Conservation (phyloP, 2,329 filamentous ascomycete genomes). For the Colletotrichum acutatum region DNA sequence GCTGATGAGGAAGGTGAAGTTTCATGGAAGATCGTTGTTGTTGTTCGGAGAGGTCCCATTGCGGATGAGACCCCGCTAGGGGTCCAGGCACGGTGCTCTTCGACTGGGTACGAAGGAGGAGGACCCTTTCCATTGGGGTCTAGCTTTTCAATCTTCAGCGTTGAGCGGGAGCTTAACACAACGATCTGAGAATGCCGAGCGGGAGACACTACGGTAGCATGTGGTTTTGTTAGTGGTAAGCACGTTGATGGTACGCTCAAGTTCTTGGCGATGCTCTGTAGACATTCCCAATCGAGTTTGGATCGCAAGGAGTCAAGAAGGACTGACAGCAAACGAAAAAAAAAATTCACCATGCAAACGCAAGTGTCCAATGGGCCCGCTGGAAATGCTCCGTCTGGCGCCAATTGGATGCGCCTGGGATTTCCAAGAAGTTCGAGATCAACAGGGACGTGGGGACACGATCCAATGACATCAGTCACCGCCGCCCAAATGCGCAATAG, state of each 20-base stretch:
- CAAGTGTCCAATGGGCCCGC: constrained; percentile 1
- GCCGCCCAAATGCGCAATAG: neutral
- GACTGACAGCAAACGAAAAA: neutral
- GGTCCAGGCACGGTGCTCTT: neutral
- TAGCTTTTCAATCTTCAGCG: neutral
- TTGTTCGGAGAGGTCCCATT: neutral
- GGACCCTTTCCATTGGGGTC: neutral
- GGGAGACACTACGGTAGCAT: neutral
- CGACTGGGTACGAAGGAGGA: neutral
- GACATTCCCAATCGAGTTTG: constrained; percentile 15
- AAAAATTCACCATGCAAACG: constrained; percentile 1
- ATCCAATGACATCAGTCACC: constrained; percentile 34
- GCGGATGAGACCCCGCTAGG: neutral
- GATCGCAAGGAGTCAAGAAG: neutral
- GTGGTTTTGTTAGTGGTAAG: neutral
- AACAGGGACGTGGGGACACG: constrained; percentile 29
- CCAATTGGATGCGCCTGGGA: neutral
- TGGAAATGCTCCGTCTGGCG: neutral
- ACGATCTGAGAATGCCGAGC: no score
- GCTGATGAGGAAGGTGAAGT: neutral
- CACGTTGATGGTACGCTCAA: neutral
- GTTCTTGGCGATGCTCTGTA: neutral
- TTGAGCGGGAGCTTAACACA: neutral
- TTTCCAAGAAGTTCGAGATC: constrained; percentile 29
- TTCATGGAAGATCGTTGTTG: neutral